Conservation (phyloP, 352 stramenopile genomes). For the Stramenopiles sp. region DNA sequence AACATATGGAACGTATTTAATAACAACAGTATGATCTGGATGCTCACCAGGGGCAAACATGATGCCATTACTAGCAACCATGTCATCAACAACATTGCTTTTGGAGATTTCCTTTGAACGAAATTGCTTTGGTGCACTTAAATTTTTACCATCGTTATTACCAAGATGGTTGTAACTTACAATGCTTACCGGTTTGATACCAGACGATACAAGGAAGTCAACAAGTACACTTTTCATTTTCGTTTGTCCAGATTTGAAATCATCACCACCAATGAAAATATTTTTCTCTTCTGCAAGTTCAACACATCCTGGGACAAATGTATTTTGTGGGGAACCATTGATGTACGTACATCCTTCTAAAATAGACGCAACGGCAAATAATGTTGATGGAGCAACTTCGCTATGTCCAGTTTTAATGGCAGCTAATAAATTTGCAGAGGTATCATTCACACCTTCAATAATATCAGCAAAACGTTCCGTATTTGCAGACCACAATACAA, state of each 20-base stretch:
- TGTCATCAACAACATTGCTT: slow-evolving; percentile 96
- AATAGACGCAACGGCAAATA: slow-evolving; percentile 95
- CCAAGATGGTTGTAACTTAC: slow-evolving; percentile 99
- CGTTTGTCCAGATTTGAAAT: slow-evolving; percentile 98
- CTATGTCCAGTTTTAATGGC: slow-evolving; percentile 80
- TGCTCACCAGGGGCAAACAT: slow-evolving; percentile 94
- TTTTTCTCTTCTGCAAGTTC: slow-evolving; percentile 76
- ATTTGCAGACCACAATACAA: slow-evolving; percentile 97
- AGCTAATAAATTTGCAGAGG: slow-evolving; percentile 79
- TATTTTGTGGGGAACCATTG: slow-evolving; percentile 97
- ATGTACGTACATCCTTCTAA: slow-evolving; percentile 96
- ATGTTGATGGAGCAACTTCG: slow-evolving; percentile 84
- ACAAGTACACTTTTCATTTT: slow-evolving; percentile 98
- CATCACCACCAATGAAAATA: slow-evolving; percentile 90
- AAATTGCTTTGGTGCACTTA: slow-evolving; percentile 94
- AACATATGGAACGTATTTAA: slow-evolving; percentile 98
- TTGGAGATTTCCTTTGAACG: slow-evolving; percentile 99
- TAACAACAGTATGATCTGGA: slow-evolving; percentile 96
- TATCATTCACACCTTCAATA: slow-evolving; percentile 93
- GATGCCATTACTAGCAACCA: slow-evolving; percentile 89
- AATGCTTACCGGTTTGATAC: slow-evolving; percentile 96
- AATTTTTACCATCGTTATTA: slow-evolving; percentile 99
- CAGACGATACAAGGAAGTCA: slow-evolving; percentile 94
- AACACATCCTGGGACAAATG: slow-evolving; percentile 90
- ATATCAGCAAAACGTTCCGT: slow-evolving; percentile 95